Conservation (phyloP, 257 asterid species). For the Jacaranda copaia region DNA sequence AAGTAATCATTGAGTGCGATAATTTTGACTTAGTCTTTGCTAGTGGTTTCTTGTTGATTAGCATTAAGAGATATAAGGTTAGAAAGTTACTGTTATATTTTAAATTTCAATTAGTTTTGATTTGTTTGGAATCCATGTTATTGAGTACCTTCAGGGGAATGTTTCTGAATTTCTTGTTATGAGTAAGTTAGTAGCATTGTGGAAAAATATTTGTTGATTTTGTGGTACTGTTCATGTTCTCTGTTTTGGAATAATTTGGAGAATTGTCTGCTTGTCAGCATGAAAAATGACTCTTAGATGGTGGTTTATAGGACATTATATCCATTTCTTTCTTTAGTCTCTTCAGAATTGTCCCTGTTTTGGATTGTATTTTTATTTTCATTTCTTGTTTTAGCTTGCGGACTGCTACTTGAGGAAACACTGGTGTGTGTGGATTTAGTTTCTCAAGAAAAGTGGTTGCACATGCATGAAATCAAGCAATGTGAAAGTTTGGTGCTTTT, state of each 20-base stretch:
- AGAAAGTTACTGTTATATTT: neutral
- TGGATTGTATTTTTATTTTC: neutral
- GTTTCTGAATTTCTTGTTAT: neutral
- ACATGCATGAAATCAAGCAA: conserved; percentile 13
- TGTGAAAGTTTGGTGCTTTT: neutral
- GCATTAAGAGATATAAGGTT: neutral
- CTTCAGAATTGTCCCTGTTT: neutral
- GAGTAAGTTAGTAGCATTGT: neutral
- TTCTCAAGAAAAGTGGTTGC: neutral
- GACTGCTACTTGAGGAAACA: neutral
- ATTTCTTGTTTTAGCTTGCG: neutral
- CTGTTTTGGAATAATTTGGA: neutral
- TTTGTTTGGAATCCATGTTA: neutral
- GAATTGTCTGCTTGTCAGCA: conserved; percentile 9
- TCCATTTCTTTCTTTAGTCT: neutral
- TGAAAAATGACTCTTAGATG: neutral
- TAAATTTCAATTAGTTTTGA: neutral
- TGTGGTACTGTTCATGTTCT: neutral
- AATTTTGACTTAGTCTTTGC: neutral
- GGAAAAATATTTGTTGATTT: conserved; percentile 10
- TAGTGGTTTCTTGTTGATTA: conserved; percentile 19
- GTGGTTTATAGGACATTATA: neutral
- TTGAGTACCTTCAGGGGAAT: neutral
- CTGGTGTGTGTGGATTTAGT: neutral
- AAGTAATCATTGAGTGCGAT: neutral